Evolutionary conservation across 495 filamentous ascomycete genomes (phyloP), one percentile per base, ranked within the genome.

Genomic region (Astrothelium macrocarpum): DNA sequence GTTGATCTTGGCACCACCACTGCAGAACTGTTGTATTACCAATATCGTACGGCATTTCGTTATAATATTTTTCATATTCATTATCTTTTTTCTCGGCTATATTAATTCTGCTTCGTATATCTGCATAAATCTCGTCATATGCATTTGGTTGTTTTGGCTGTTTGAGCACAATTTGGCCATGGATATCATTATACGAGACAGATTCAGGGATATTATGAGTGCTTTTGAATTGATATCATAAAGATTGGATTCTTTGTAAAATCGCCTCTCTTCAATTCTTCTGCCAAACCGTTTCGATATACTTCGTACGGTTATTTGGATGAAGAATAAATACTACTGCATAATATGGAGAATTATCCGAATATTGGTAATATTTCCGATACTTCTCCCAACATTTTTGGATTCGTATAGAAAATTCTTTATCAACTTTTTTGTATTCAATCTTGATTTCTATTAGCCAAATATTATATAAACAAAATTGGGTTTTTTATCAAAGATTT

Each of bases 271-370:
- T 53, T 32, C 25, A 36, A 28, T 4, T 26, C 16, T 53, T 53
- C 28, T 53, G 5, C 32, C 32, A 62, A 9, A 49, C 45, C 20
- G 7, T 49, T 49, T 49, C 11, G 20, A 49, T 49, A 49, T 49
- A 49, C 20, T 36, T 62, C 18, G 36, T 62, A 45, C 32, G 32
- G 18, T 25, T 7, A 36, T 7, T 26, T 45, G 32, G 60, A 45
- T 62, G 32, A 42, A 62, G 60, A 56, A 62, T 53, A 10, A 36
- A 28, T 29, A 32, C 60, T 62, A 32, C 60, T 32, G 60, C 32
- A 45, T 62, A 62, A 29, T 39, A 45, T 39, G 60, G 32, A 7
- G 25, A 62, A 14, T 28, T 42, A 29, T 45, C 32, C 3, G 39
- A 29, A 16, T 3, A 3, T 18, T 7, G 12, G 32, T 36, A 62